Evolutionary conservation across 768 basidiomycete genomes (phyloP).

Genomic region (Lenzites betulinus): DNA sequence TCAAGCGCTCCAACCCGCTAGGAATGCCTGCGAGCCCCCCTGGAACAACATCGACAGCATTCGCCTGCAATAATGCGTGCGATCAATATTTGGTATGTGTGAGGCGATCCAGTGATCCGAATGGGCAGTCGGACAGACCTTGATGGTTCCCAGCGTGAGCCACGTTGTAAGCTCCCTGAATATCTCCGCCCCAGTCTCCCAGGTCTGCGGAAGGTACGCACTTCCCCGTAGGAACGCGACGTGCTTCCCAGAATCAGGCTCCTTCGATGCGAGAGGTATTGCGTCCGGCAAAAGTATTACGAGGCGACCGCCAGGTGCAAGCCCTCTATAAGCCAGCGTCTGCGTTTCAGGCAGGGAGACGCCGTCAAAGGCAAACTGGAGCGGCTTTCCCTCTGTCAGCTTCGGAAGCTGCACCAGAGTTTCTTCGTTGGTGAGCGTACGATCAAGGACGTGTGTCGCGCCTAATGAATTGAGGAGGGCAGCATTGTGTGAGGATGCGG

Average conservation of each 20-base stretch:
- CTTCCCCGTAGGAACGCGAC: slow-evolving; percentile 17
- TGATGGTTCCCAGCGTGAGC: slow-evolving; percentile 19
- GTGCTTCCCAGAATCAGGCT: slow-evolving; percentile 15
- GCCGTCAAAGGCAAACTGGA: slow-evolving; percentile 29
- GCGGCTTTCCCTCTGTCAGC: slow-evolving; percentile 23
- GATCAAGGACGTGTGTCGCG: slow-evolving; percentile 32
- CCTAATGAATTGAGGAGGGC: slow-evolving; percentile 23
- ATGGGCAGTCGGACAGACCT: slow-evolving; percentile 14
- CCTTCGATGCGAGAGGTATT: slow-evolving; percentile 10
- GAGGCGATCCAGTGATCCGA: background rate
- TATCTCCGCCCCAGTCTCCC: slow-evolving; percentile 10
- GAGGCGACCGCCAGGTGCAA: slow-evolving; percentile 28
- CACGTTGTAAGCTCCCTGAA: slow-evolving; percentile 20
- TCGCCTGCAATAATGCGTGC: slow-evolving; percentile 16
- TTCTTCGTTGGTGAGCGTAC: slow-evolving; percentile 13
- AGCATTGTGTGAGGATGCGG: slow-evolving; percentile 28
- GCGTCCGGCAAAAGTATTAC: slow-evolving; percentile 16
- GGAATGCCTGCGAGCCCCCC: slow-evolving; percentile 25
- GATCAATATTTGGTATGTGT: background rate
- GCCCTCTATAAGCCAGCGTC: slow-evolving; percentile 21
- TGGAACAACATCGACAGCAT: slow-evolving; percentile 26
- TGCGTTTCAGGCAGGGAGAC: slow-evolving; percentile 29
- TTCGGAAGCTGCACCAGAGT: slow-evolving; percentile 16
- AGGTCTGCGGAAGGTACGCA: slow-evolving; percentile 10
- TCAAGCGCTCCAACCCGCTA: slow-evolving; percentile 20